Conservation (phyloP, 139 green algal species). For the Volvox africanus region DNA sequence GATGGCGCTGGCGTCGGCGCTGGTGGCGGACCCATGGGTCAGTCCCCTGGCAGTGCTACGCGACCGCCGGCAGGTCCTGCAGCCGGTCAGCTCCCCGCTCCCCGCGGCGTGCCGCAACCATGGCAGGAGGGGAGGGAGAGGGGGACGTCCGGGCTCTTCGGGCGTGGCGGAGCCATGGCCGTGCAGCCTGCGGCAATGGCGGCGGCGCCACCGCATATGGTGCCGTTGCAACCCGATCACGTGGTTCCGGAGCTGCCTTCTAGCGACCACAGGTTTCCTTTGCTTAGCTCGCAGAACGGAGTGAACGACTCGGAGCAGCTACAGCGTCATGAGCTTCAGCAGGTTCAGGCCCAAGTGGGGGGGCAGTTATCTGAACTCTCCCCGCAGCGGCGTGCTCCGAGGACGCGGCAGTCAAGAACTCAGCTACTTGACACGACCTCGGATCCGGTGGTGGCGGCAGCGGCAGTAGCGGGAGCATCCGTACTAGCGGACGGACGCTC, state of each 20-base stretch:
- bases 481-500: too few relatives aligned
- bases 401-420: not conserved
- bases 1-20: not conserved
- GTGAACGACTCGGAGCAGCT: not conserved
- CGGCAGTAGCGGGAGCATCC: not conserved
- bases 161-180: not conserved
- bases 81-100: not conserved
- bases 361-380: not conserved
- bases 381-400: not conserved
- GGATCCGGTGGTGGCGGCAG: not conserved
- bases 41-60: not conserved
- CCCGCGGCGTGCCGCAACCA: not conserved
- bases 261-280: not conserved
- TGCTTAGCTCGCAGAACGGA: too few relatives aligned
- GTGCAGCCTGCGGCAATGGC: not conserved
- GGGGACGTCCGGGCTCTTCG: not conserved
- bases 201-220: not conserved
- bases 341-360: not conserved
- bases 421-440: not conserved
- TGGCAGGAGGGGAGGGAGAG: too few relatives aligned
- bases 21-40: not conserved
- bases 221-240: not conserved
- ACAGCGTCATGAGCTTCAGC: not conserved
- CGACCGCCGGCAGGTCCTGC: not conserved
- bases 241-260: constrained; percentile 12